A percentile compares a stretch with the other conserved stretches of the same genome.
Conservation (phyloP, 2,329 filamentous ascomycete species). For the Xylariales sp. region DNA sequence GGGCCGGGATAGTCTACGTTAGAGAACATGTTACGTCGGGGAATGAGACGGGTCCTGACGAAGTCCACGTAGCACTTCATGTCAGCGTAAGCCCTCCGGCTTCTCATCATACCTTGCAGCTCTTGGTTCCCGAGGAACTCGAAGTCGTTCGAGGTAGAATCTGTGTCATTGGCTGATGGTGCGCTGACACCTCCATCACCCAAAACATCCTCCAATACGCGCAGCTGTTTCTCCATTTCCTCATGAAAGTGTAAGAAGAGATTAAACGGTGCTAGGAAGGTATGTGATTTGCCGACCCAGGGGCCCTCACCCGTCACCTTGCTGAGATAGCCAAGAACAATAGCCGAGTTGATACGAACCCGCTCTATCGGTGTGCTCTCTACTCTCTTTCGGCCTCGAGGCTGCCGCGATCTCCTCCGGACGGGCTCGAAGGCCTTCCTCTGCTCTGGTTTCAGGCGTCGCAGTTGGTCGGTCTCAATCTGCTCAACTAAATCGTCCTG, state of each 20-base stretch:
- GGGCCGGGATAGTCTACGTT: conserved; percentile 23
- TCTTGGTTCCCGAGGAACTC: conserved; percentile 34
- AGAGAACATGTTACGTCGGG: conserved; percentile 35
- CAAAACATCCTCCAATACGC: conserved; percentile 20
- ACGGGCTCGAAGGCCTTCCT: conserved; percentile 33
- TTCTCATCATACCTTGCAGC: conserved; percentile 36
- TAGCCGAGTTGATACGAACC: conserved; percentile 37
- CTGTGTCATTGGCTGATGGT: conserved; percentile 6
- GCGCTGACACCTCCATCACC: conserved; percentile 6
- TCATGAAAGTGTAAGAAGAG: conserved; percentile 37
- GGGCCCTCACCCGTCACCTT: conserved; percentile 39
- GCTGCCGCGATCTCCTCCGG: conserved; percentile 33
- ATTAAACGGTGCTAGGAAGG: conserved; percentile 37
- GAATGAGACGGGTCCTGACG: conserved; percentile 33
- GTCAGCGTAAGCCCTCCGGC: conserved; percentile 37
- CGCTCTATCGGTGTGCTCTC: conserved; percentile 33
- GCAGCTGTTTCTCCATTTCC: conserved; percentile 36
- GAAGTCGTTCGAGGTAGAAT: conserved; percentile 15
- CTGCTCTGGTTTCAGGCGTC: conserved; percentile 35
- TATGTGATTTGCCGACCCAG: conserved; percentile 35
- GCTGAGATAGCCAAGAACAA: conserved; percentile 38
- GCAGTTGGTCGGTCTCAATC: conserved; percentile 38
- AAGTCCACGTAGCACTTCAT: conserved; percentile 40
- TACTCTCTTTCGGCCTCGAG: conserved; percentile 31
- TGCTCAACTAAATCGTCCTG: conserved; percentile 38